These are phyloP conservation scores for Candida pseudoviswanathii DNA, from an alignment of 1,139 yeast genomes.

Conservation along the genomic window DNA sequence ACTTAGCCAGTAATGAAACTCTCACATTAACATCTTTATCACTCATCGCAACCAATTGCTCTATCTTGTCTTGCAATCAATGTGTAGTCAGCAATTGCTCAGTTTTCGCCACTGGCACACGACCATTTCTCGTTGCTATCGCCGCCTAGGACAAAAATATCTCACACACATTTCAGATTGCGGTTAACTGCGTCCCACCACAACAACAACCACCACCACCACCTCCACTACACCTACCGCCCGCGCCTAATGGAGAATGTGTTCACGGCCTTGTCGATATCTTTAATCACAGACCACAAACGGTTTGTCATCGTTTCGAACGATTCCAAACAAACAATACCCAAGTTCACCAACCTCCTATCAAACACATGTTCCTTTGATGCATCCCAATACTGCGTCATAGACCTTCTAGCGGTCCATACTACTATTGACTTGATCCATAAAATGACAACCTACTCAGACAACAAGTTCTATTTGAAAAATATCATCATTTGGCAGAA, in stretches of 20 bases:
- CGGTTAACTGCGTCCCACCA: not conserved
- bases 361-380: conserved; percentile 15
- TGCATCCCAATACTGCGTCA: conserved; percentile 15
- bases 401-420: conserved; percentile 21
- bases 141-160: not conserved
- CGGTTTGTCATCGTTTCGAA: conserved; percentile 25
- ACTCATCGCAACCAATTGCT: too few relatives aligned
- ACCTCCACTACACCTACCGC: not conserved
- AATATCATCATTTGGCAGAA: conserved; percentile 29
- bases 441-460: conserved; percentile 12
- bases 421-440: conserved; percentile 14
- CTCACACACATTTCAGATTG: not conserved
- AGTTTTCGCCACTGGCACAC: too few relatives aligned
- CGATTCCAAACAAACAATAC: conserved; percentile 12
- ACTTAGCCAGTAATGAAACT: too few relatives aligned
- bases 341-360: conserved; percentile 10
- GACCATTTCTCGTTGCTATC: too few relatives aligned
- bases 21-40: too few relatives aligned
- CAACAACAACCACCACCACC: not conserved
- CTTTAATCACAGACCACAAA: conserved; percentile 22
- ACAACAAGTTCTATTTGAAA: conserved; percentile 15
- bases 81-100: too few relatives aligned
- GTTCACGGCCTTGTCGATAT: conserved; percentile 28
- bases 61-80: too few relatives aligned
- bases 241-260: conserved; percentile 30